Evolutionary conservation across 768 basidiomycete genomes (phyloP).

Genomic region (Agrocybe praecox): DNA sequence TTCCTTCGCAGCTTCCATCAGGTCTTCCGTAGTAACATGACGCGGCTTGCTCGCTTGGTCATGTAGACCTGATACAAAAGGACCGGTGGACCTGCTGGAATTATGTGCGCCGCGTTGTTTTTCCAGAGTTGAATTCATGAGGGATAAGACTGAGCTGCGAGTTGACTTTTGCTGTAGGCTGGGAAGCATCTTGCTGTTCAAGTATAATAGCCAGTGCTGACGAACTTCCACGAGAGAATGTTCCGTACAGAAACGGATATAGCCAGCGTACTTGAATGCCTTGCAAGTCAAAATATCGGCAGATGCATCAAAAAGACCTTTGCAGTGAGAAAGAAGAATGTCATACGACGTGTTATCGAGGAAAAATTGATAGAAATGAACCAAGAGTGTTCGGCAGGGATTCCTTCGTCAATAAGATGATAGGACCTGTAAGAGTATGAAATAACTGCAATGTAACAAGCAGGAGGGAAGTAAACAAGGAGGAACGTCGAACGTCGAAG

Average conservation of each 20-base stretch:
- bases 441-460: too few species aligned
- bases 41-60: neutral
- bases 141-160: slow-evolving; percentile 18
- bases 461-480: too few species aligned
- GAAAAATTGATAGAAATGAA: slow-evolving; percentile 49
- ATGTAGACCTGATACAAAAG: slow-evolving; percentile 20
- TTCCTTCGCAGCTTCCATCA: slow-evolving; percentile 28
- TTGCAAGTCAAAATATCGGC: slow-evolving; percentile 39
- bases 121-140: slow-evolving; percentile 18
- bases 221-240: slow-evolving; percentile 41
- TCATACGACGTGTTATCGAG: slow-evolving; percentile 37
- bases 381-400: slow-evolving; percentile 32
- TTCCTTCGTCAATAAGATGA: slow-evolving; percentile 46
- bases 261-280: slow-evolving; percentile 33
- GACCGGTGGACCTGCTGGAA: slow-evolving; percentile 32
- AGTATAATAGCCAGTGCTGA: slow-evolving; percentile 40
- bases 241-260: slow-evolving; percentile 38
- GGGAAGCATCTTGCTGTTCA: slow-evolving; percentile 26
- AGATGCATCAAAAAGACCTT: slow-evolving; percentile 36
- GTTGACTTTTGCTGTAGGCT: slow-evolving; percentile 18
- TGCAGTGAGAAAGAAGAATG: slow-evolving; percentile 38
- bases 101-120: neutral
- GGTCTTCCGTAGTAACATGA: slow-evolving; percentile 13
- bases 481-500: too few species aligned
- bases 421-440: too few species aligned